A percentile compares a stretch with the other conserved stretches of the same genome.
Conservation (phyloP, 2,329 filamentous ascomycete genomes). For the Phaeosphaeria sp. region DNA sequence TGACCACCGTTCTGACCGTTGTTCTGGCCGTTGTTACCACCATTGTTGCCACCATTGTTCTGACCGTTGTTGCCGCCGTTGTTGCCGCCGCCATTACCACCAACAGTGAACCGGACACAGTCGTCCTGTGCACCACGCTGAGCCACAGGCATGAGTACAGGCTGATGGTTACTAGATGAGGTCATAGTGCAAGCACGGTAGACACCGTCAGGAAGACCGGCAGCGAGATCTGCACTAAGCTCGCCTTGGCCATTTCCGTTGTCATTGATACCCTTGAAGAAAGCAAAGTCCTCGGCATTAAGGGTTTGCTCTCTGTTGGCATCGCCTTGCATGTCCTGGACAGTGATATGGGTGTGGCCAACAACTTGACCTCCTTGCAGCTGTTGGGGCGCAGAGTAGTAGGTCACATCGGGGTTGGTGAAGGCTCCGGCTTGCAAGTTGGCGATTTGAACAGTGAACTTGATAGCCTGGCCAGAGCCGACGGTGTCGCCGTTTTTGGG, state of each 20-base stretch:
- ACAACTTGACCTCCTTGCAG: conserved; percentile 53
- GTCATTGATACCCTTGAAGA: conserved; percentile 67
- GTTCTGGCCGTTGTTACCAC: conserved; percentile 3
- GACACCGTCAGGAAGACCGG: conserved; percentile 56
- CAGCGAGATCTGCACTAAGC: conserved; percentile 54
- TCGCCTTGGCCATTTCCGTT: conserved; percentile 55
- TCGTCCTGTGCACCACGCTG: conserved; percentile 63
- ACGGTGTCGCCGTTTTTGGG: conserved; percentile 55
- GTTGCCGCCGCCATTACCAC: conserved; percentile 11
- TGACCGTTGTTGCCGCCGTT: conserved; percentile 5
- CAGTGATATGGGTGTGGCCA: conserved; percentile 60
- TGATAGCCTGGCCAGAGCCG: conserved; percentile 52
- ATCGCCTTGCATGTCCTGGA: conserved; percentile 56
- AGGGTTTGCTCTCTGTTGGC: conserved; percentile 47
- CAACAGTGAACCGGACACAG: conserved; percentile 58
- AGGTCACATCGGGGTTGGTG: conserved; percentile 61
- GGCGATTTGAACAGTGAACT: conserved; percentile 56
- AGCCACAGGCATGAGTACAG: conserved; percentile 64
- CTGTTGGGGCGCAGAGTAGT: conserved; percentile 63
- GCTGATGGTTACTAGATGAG: conserved; percentile 61
- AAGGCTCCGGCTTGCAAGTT: conserved; percentile 62
- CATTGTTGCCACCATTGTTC: conserved; percentile 5
- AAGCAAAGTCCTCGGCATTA: conserved; percentile 57
- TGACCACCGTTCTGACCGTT: conserved; percentile 6
- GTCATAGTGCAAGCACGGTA: conserved; percentile 63